Conservation (phyloP, 805 yeast species). For the Suhomyces tanzawaensis region DNA sequence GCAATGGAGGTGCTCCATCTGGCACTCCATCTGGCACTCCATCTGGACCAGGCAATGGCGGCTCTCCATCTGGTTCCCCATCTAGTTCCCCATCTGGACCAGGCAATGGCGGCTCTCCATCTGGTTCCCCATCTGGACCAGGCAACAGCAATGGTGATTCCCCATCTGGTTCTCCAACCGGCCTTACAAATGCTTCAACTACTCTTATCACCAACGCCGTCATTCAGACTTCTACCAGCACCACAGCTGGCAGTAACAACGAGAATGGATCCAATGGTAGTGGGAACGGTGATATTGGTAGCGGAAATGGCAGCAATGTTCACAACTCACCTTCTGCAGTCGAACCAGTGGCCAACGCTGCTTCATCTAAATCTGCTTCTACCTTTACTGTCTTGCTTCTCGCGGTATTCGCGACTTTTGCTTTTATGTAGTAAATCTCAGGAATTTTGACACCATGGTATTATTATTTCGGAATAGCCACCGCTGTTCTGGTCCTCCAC, state of each 20-base stretch:
- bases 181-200: background rate
- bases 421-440: background rate
- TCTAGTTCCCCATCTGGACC: background rate
- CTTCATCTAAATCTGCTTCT: background rate
- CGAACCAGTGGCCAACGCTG: background rate
- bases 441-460: background rate
- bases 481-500: background rate
- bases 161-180: background rate
- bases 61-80: slow-evolving; percentile 3
- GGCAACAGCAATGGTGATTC: background rate
- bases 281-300: background rate
- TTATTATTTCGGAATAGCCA: background rate
- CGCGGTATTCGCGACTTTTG: background rate
- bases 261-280: background rate
- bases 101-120: slow-evolving; percentile 2
- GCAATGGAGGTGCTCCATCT: slow-evolving; percentile 3
- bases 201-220: background rate
- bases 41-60: background rate
- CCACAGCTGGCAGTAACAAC: slow-evolving; percentile 1
- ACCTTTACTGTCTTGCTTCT: background rate
- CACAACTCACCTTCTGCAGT: background rate
- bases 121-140: background rate
- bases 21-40: slow-evolving; percentile 1
- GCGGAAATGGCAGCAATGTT: background rate
- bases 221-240: slow-evolving; percentile 3